A percentile compares a stretch with the other conserved stretches of the same genome.
phyloP scores from a whole-genome alignment of 305 asterid species.

The Rubia balearica region DNA sequence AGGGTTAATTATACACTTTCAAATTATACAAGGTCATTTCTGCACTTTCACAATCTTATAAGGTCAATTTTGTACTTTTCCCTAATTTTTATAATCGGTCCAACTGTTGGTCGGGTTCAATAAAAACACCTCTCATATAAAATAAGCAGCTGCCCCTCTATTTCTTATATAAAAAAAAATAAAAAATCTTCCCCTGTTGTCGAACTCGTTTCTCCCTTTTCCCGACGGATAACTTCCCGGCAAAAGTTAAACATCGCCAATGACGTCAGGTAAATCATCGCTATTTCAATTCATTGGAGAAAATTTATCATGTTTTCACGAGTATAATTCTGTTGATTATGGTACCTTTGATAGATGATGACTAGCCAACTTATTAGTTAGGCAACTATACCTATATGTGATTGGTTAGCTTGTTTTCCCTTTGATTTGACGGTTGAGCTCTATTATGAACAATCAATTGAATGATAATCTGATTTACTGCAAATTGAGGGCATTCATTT shows the following conservation, averaged over 20 bases:
- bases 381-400: neutral
- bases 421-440: neutral
- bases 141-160: too few species aligned
- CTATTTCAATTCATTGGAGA: neutral
- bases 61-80: too few species aligned
- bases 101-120: too few species aligned
- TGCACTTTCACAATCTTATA: too few species aligned
- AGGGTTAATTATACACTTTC: too few species aligned
- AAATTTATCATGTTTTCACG: neutral
- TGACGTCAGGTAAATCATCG: conserved; percentile 6
- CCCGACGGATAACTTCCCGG: neutral
- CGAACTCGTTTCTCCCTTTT: neutral
- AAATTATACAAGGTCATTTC: too few species aligned
- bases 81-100: too few species aligned
- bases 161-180: too few species aligned
- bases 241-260: neutral
- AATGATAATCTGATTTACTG: neutral
- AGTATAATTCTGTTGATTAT: neutral
- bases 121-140: too few species aligned
- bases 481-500: neutral
- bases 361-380: neutral
- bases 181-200: neutral
- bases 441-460: neutral
- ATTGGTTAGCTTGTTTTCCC: neutral
- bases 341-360: neutral